Base-by-base conservation (phyloP, 139 green algal genomes). In the Gonium pectorale region DNA sequence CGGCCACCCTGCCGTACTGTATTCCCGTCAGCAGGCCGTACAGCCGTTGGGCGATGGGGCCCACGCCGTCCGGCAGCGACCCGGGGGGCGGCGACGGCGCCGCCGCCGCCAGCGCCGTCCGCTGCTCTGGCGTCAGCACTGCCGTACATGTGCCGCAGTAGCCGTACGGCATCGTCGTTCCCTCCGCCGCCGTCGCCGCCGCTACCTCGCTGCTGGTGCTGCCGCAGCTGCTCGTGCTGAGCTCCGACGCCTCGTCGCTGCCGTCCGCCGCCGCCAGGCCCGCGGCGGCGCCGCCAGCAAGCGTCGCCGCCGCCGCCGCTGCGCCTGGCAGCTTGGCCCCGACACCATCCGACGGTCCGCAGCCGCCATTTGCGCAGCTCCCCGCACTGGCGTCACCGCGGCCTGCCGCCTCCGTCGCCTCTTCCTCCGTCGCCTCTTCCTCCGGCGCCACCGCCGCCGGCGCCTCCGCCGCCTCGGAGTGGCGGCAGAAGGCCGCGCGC, bases 21-120 rank as follows among this genome's bases (percentile, higher is more conserved):
- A 98, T 74, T 9, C 83, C 84, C n/a, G 96, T 99, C 40, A 98
- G 92, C 49, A 91, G 75, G 44, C 90, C 83, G 82, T 98, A 98
- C 62, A 98, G 85, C 86, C 96, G 83, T 82, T 96, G 88, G 5
- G 94, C 86, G 56, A 80, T 43, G 37, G 64, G 67, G 31, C 80
- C 81, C 33, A 82, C 75, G 43, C 75, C 75, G 5, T 59, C 13
- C 59, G 75, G 59, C 41, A 82, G 75, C 29, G 75, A 82, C 15
- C n/a, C 75, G 21, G 27, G 59, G 29, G 59, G 40, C 40, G 59
- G 75, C 35, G 46, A 29, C 40, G 75, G 75, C 41, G 59, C 75
- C 1, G n/a, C 38, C 5, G 75, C 54, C 59, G 31, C 40, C 59
- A 82, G 59, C 40, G 40, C 59, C 6, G 17, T 2, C 41, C 59